phyloP scores from a whole-genome alignment of 208 protist genomes.

The Lotmaria passim region DNA sequence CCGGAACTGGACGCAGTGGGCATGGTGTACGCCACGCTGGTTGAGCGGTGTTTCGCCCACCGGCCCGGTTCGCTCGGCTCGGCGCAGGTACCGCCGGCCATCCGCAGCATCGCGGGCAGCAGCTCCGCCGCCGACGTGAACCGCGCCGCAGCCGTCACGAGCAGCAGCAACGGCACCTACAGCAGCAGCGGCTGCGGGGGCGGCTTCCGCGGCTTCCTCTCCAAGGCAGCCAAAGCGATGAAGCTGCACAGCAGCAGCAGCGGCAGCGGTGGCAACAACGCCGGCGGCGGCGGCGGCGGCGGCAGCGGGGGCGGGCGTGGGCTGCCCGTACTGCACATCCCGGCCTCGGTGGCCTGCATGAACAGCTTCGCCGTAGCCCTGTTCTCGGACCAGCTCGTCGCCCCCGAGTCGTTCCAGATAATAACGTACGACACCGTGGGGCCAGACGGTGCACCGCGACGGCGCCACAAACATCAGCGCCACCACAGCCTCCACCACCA shows the following conservation, averaged over 20 bases:
- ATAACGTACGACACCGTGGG: background rate
- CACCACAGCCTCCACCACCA: background rate
- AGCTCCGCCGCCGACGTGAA: background rate
- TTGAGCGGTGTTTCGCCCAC: constrained; percentile 27
- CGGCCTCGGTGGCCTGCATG: constrained; percentile 24
- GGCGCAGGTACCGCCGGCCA: background rate
- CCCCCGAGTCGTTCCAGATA: constrained; percentile 9
- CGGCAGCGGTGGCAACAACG: too few species aligned
- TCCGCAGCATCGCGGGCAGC: constrained; percentile 26
- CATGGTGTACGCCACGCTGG: constrained; percentile 16
- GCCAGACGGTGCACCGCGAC: background rate
- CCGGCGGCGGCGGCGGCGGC: constrained; percentile 9
- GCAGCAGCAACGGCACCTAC: constrained; percentile 12
- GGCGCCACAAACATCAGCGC: background rate
- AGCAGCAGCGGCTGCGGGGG: constrained; percentile 20
- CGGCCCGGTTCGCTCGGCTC: background rate
- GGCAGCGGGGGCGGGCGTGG: constrained; percentile 17
- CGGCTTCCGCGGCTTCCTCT: constrained; percentile 50
- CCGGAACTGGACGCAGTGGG: constrained; percentile 21
- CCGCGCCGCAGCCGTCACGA: constrained; percentile 8
- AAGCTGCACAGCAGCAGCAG: constrained; percentile 12
- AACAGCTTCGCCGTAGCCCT: constrained; percentile 21
- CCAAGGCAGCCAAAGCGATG: constrained; percentile 74
- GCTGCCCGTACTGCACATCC: constrained; percentile 32
- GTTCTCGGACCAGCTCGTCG: constrained; percentile 11